Base-by-base conservation (phyloP, 2,329 filamentous ascomycete species). In the Zymoseptoria passerinii region DNA sequence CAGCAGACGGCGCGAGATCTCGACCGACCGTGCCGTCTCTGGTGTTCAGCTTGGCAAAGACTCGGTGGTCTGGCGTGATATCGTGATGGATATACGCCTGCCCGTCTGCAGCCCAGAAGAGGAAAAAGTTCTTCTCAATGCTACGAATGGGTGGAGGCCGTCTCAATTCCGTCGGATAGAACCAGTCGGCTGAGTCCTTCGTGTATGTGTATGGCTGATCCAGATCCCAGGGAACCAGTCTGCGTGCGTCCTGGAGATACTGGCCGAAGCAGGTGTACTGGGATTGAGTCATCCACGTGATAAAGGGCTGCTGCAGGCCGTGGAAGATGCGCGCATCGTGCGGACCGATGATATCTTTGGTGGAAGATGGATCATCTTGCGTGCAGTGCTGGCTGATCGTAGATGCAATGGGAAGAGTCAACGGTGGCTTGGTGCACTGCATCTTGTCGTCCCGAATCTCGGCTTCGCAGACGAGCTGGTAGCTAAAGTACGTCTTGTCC, bases 41-140 rank as follows among this genome's bases (percentile, higher is more conserved):
- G 0, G 61, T 44, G 4, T 65, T 61, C 2, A 83, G 65, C 35
- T 71, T 69, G 1, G 81, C 75, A 63, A 83, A 83, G 0, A 71
- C 72, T 0, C 82, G 78, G 8, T 50, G 50, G 10, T 69, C 70
- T 0, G 81, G 81, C 0, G 66, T 62, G 2, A 82, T 64, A 61
- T 83, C 80, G 66, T 82, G 77, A 65, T 84, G 81, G 0, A 75
- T 72, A 65, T 82, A 81, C 57, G 76, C 70, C 23, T 74, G 65
- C 7, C 74, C 76, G 0, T 70, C 58, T 0, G 59, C 58, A 59
- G 83, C 81, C 81, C 81, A 84, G 70, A 84, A 84, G 1, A 80
- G 60, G 60, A 84, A 84, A 74, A 77, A 85, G 62, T 85, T 84
- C 76, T 84, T 84, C 70, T 85, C 81, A 18, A 83, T 63, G 0